Evolutionary conservation across 2,329 filamentous ascomycete genomes (phyloP).

Genomic region (Metarhizium sp.): DNA sequence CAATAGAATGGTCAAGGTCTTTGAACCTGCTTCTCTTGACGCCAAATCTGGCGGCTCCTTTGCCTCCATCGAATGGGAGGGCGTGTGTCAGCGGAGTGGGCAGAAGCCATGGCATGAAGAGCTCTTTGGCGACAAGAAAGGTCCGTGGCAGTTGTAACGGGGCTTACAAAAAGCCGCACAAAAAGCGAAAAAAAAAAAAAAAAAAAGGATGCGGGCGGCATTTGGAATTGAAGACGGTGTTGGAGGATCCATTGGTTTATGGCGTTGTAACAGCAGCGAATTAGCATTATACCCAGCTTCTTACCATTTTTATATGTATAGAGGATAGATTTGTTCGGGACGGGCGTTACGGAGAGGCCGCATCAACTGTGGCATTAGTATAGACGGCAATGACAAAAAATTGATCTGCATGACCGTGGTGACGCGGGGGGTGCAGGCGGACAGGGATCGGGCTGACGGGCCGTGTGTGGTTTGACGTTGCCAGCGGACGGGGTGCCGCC

Average conservation of each 20-base stretch:
- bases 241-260: background rate
- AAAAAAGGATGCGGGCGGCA: too few species aligned
- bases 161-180: background rate
- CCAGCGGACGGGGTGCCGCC: too few species aligned
- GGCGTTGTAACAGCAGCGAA: slow-evolving; percentile 1
- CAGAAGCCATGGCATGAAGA: slow-evolving; percentile 21
- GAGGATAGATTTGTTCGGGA: background rate
- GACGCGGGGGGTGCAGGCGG: too few species aligned
- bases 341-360: background rate
- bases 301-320: background rate
- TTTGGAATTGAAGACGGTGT: too few species aligned
- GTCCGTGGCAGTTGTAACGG: slow-evolving; percentile 13
- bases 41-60: slow-evolving; percentile 11
- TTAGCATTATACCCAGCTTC: background rate
- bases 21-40: slow-evolving; percentile 11
- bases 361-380: background rate
- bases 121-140: slow-evolving; percentile 23
- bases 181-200: background rate
- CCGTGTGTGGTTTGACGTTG: too few species aligned
- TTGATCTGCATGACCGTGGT: too few species aligned
- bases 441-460: too few species aligned
- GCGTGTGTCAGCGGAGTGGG: slow-evolving; percentile 21
- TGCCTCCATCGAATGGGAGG: slow-evolving; percentile 20
- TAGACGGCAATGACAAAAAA: too few species aligned
- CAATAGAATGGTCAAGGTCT: slow-evolving; percentile 12